Base-by-base conservation (phyloP, 1,139 yeast genomes). In the Debaryomyces nepalensis region DNA sequence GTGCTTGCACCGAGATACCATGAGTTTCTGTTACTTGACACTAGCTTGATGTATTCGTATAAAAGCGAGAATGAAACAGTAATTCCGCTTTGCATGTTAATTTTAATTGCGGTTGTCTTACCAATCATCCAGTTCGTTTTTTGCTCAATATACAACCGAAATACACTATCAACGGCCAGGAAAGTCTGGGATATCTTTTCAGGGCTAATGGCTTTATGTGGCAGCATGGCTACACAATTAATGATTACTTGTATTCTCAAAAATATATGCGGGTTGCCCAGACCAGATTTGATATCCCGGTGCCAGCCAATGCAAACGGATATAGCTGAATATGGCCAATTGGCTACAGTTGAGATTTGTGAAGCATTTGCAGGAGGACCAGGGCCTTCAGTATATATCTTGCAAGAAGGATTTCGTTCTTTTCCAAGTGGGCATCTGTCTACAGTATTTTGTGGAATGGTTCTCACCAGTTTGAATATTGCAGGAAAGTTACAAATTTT, bases 391-490 rank as follows among this genome's bases (percentile, higher is more conserved):
- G 33, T 53, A 7, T 43, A 48, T n/a, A 39, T 69, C 5, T 44
- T 77, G 0, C 57, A 59, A 42, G 80, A 76, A 55, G 82, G 81
- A 0, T 72, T 76, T 46, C 61, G 79, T 46, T 63, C 77, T 3
- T 76, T 77, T 47, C 81, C 82, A 1, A 75, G 80, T 41, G 81
- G 80, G 1, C 81, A 77, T 49, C 66, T 77, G 42, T 65, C 80
- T 0, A 72, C 79, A 0, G 63, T 75, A 2, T 76, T 75, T 51
- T 59, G 78, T 21, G 67, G 78, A 0, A 66, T 73, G 54, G 64
- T 71, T 1, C 56, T 73, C 12, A 57, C 69, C 6, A 57, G 68
- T 26, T 58, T 73, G 24, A 64, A 72, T 51, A 51, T 66, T n/a
- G 55, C 71, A 2, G 71, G 72, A 0, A 66, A 65, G 42, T 50